phyloP scores from a whole-genome alignment of 2,329 filamentous ascomycete species.

The Drechslera avenae region DNA sequence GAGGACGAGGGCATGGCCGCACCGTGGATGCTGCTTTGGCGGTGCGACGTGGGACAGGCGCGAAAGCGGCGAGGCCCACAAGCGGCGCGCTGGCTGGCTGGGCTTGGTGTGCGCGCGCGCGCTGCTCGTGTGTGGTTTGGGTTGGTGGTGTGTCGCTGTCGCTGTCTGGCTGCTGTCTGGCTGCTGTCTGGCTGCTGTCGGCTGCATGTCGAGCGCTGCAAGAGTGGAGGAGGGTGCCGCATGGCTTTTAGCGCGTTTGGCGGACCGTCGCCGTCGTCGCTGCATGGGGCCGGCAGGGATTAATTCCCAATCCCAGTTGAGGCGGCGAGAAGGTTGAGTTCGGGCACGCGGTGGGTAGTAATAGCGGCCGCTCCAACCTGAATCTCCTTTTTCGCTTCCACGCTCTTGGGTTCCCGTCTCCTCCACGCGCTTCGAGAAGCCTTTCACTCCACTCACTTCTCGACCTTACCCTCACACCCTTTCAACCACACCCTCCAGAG shows the following conservation, averaged over 20 bases:
- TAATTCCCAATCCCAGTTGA: conserved; percentile 27
- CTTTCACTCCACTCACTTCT: conserved; percentile 23
- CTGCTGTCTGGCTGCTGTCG: conserved; percentile 3
- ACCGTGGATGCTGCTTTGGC: conserved; percentile 1
- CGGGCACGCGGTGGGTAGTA: conserved; percentile 38
- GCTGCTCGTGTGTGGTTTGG: too few relatives aligned
- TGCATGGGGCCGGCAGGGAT: conserved; percentile 32
- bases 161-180: neutral
- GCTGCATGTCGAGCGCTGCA: conserved; percentile 14
- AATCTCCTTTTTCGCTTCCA: conserved; percentile 44
- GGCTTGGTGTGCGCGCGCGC: too few relatives aligned
- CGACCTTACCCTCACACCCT: neutral
- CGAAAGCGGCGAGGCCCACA: neutral
- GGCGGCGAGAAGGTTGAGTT: conserved; percentile 37
- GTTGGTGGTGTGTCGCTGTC: too few relatives aligned
- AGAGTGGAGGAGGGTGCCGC: conserved; percentile 13
- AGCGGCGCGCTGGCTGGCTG: neutral
- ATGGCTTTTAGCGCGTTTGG: conserved; percentile 27
- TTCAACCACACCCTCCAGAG: neutral
- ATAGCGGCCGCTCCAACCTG: conserved; percentile 41
- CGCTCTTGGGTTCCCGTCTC: conserved; percentile 38
- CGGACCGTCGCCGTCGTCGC: conserved; percentile 30
- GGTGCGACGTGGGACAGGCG: conserved; percentile 2
- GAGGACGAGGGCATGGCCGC: neutral
- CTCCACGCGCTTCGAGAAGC: conserved; percentile 42